phyloP scores from a whole-genome alignment of 1,284 basidiomycete genomes.

The Cryptococcus amylolentus region DNA sequence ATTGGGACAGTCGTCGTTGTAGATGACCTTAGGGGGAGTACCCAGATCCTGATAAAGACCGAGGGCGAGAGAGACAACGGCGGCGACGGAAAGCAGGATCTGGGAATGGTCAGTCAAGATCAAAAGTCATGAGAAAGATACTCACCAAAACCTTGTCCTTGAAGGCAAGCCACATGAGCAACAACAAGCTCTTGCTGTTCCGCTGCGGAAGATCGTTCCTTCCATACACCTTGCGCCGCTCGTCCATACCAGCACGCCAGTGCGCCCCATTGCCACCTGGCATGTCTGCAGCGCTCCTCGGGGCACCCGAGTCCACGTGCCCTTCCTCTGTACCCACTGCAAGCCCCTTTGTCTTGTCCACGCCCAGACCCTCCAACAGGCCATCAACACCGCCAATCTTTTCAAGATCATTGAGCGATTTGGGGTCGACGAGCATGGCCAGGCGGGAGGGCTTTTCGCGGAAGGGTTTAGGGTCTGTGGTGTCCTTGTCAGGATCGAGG shows the following conservation, averaged over 20 bases:
- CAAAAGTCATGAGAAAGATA: conserved; percentile 36
- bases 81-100: conserved; percentile 86
- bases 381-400: conserved; percentile 70
- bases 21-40: conserved; percentile 57
- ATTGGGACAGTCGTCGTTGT: conserved; percentile 50
- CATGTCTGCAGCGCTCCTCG: conserved; percentile 21
- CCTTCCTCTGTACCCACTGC: conserved; percentile 19
- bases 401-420: conserved; percentile 60
- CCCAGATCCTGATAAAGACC: conserved; percentile 93
- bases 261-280: conserved; percentile 50
- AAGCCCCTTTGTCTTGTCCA: conserved; percentile 60
- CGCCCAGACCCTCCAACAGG: conserved; percentile 71
- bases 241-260: conserved; percentile 59
- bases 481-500: conserved; percentile 55
- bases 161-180: conserved; percentile 89
- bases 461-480: conserved; percentile 69
- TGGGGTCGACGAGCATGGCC: conserved; percentile 82
- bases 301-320: conserved; percentile 21
- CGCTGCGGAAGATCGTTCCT: conserved; percentile 75
- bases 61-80: conserved; percentile 86
- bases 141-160: conserved; percentile 87
- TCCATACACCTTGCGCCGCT: conserved; percentile 74
- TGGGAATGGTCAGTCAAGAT: conserved; percentile 41
- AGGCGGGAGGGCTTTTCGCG: conserved; percentile 68
- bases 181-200: conserved; percentile 71